phyloP scores from a whole-genome alignment of 2,329 filamentous ascomycete species.

The Ophiostoma pallidulum region DNA sequence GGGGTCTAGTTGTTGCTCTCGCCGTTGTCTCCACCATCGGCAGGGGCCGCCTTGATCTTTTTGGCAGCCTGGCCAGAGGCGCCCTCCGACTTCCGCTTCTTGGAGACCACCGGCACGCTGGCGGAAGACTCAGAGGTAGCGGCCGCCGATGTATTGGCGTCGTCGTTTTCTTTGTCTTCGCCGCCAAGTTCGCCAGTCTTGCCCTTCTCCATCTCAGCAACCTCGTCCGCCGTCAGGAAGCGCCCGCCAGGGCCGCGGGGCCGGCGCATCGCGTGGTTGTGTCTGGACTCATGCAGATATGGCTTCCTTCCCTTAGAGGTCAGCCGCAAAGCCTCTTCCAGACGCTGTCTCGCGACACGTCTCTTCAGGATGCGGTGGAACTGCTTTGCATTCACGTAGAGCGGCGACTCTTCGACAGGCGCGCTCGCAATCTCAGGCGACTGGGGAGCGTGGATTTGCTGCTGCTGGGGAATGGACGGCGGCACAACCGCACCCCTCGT shows the following conservation, averaged over 20 bases:
- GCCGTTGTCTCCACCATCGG: slow-evolving; percentile 29
- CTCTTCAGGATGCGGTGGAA: slow-evolving; percentile 96
- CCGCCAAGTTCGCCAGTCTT: slow-evolving; percentile 33
- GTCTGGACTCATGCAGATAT: slow-evolving; percentile 92
- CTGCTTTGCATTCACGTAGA: slow-evolving; percentile 98
- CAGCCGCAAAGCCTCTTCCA: slow-evolving; percentile 84
- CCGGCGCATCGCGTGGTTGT: slow-evolving; percentile 96
- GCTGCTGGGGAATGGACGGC: slow-evolving; percentile 52
- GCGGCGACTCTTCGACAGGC: slow-evolving; percentile 76
- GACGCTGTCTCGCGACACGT: slow-evolving; percentile 80
- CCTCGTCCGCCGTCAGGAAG: slow-evolving; percentile 93
- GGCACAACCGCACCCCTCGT: slow-evolving; percentile 42
- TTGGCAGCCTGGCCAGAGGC: slow-evolving; percentile 40
- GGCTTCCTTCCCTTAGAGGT: slow-evolving; percentile 95
- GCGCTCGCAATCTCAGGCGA: slow-evolving; percentile 70
- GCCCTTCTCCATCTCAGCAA: slow-evolving; percentile 73
- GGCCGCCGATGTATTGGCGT: slow-evolving; percentile 18
- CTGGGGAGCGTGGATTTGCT: slow-evolving; percentile 58
- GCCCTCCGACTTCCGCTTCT: too few species aligned
- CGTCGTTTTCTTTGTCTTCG: slow-evolving; percentile 29
- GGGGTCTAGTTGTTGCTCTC: slow-evolving; percentile 16
- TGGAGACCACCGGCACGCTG: too few species aligned
- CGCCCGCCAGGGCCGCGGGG: slow-evolving; percentile 88
- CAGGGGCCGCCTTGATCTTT: slow-evolving; percentile 36
- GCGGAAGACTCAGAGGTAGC: slow-evolving; percentile 16